Conservation (phyloP, 345 rosid genomes). For the Psidium guajava region DNA sequence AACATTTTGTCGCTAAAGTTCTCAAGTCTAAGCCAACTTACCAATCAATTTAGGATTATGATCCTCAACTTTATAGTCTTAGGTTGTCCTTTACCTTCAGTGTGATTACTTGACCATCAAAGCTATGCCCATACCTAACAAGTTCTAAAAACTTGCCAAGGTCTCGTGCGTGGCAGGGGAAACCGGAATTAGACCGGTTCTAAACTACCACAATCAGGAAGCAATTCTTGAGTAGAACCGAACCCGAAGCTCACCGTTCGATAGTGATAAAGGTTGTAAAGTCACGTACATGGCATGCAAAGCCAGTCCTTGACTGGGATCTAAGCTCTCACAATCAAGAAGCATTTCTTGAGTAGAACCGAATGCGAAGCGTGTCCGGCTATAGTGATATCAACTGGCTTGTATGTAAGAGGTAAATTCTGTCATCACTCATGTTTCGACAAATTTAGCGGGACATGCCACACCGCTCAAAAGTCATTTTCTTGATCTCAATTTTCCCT, state of each 20-base stretch:
- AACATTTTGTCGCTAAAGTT: not conserved
- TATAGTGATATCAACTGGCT: not conserved
- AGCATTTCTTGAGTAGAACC: not conserved
- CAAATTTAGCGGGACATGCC: not conserved
- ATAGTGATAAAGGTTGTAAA: not conserved
- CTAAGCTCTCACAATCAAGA: not conserved
- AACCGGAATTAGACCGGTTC: not conserved
- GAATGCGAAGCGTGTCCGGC: not conserved
- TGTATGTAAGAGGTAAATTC: not conserved
- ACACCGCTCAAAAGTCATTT: not conserved
- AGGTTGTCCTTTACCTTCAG: not conserved
- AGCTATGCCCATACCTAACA: not conserved
- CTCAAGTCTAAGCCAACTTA: not conserved
- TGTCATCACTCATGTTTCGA: not conserved
- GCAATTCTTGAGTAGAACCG: not conserved
- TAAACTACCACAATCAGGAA: not conserved
- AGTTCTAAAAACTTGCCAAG: not conserved
- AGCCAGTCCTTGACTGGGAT: not conserved
- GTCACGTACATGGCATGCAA: not conserved
- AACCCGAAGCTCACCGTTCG: not conserved
- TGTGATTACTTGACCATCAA: not conserved
- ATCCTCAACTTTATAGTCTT: not conserved
- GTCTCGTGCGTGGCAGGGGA: not conserved
- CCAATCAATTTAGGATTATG: not conserved
- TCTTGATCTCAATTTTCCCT: not conserved